Percentiles rank a stretch among this genome's conserved stretches.
These are phyloP conservation scores for Seminavis robusta DNA, from an alignment of 108 stramenopile genomes.

Conservation along the genomic window DNA sequence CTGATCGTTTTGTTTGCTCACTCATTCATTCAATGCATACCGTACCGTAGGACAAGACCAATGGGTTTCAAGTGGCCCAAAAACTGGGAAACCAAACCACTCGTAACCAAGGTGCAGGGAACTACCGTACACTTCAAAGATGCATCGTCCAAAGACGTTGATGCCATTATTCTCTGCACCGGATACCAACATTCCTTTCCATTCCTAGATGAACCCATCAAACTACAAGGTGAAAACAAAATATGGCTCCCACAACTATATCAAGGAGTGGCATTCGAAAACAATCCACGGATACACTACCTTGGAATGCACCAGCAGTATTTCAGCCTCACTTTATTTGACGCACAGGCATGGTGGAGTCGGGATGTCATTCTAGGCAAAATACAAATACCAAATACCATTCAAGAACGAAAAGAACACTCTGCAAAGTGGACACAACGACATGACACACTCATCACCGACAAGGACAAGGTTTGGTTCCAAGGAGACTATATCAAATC, in stretches of 20 bases:
- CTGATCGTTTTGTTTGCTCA: too few relatives aligned
- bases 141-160: slow-evolving; percentile 9
- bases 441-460: slow-evolving; percentile 1
- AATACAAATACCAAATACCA: not conserved
- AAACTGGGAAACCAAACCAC: not conserved
- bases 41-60: slow-evolving; percentile 5
- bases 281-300: slow-evolving; percentile 14
- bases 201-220: slow-evolving; percentile 3
- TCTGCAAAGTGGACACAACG: not conserved
- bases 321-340: slow-evolving; percentile 15
- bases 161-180: slow-evolving; percentile 11
- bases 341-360: slow-evolving; percentile 12
- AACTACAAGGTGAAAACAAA: slow-evolving; percentile 7
- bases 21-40: too few relatives aligned
- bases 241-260: slow-evolving; percentile 3
- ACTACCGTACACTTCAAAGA: slow-evolving; percentile 9
- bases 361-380: slow-evolving; percentile 14
- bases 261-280: slow-evolving; percentile 4
- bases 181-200: slow-evolving; percentile 16
- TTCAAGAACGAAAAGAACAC: not conserved
- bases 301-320: slow-evolving; percentile 19
- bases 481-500: slow-evolving; percentile 9
- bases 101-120: slow-evolving; percentile 1
- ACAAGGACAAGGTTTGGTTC: not conserved
- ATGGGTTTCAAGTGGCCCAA: slow-evolving; percentile 15